These are phyloP conservation scores for Serendipita sp. DNA, from an alignment of 768 basidiomycete genomes.

Conservation along the genomic window DNA sequence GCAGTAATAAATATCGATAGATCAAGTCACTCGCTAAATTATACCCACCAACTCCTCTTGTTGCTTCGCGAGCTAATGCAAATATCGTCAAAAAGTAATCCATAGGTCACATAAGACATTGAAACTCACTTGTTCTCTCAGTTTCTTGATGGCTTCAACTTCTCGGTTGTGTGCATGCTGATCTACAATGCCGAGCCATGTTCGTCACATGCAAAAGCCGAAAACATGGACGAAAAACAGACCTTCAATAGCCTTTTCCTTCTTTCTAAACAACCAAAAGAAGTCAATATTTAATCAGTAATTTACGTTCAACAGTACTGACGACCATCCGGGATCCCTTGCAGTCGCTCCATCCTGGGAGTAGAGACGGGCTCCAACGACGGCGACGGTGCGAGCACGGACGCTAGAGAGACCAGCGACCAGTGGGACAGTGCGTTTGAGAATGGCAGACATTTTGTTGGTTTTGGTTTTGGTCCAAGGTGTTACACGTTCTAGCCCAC, in stretches of 20 bases:
- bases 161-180: conserved; percentile 50
- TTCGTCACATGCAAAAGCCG: conserved; percentile 8
- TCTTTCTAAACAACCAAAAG: conserved; percentile 35
- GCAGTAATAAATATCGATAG: background rate
- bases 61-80: background rate
- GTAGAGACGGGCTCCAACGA: background rate
- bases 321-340: conserved; percentile 6
- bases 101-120: background rate
- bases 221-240: conserved; percentile 12
- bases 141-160: conserved; percentile 38
- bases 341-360: background rate
- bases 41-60: background rate
- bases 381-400: conserved; percentile 1
- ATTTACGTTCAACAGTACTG: background rate
- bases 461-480: background rate
- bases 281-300: background rate
- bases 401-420: background rate
- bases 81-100: background rate
- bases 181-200: conserved; percentile 25
- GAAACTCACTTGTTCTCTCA: conserved; percentile 36
- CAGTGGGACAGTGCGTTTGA: background rate
- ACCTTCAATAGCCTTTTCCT: conserved; percentile 60
- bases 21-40: too few species aligned
- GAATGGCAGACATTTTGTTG: background rate
- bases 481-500: background rate